A percentile compares a stretch with the other conserved stretches of the same genome.
These are phyloP conservation scores for Linderina pennispora DNA, from an alignment of 192 early-diverging fungal genomes.

Conservation along the genomic window DNA sequence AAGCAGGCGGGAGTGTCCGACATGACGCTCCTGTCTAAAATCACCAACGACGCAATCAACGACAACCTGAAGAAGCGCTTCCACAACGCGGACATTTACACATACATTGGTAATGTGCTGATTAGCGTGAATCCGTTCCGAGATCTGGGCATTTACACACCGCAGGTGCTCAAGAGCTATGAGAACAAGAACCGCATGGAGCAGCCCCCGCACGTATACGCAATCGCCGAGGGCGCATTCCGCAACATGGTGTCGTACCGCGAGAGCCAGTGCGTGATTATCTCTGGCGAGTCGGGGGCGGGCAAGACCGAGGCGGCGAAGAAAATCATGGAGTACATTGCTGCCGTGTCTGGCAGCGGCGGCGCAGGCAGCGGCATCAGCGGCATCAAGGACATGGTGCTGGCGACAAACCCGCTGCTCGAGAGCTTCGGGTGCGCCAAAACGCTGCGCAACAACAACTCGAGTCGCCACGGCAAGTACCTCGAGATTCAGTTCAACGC, in stretches of 20 bases:
- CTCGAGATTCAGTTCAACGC: constrained; percentile 96
- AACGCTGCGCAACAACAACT: constrained; percentile 98
- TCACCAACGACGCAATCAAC: constrained; percentile 92
- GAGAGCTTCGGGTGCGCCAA: constrained; percentile 99
- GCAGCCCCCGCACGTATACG: constrained; percentile 97
- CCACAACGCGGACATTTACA: constrained; percentile 83
- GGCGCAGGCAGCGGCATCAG: constrained; percentile 68
- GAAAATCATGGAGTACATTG: constrained; percentile 97
- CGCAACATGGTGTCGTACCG: constrained; percentile 97
- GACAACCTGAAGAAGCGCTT: constrained; percentile 91
- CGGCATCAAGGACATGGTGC: constrained; percentile 96
- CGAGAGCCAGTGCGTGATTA: constrained; percentile 99
- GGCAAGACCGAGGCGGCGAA: constrained; percentile 92
- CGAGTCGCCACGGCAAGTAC: constrained; percentile 98
- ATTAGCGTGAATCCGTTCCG: constrained; percentile 95
- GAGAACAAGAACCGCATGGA: constrained; percentile 79
- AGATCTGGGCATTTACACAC: constrained; percentile 91
- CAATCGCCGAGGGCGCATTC: constrained; percentile 85
- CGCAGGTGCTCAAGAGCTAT: constrained; percentile 81
- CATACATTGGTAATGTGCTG: constrained; percentile 90
- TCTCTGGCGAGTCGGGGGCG: constrained; percentile 92
- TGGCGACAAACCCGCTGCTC: constrained; percentile 97
- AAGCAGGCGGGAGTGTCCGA: constrained; percentile 79
- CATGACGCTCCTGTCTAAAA: constrained; percentile 89
- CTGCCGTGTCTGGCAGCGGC: constrained; percentile 85